Base-by-base conservation (phyloP, 2,329 filamentous ascomycete species). In the Diaporthe humulicola region DNA sequence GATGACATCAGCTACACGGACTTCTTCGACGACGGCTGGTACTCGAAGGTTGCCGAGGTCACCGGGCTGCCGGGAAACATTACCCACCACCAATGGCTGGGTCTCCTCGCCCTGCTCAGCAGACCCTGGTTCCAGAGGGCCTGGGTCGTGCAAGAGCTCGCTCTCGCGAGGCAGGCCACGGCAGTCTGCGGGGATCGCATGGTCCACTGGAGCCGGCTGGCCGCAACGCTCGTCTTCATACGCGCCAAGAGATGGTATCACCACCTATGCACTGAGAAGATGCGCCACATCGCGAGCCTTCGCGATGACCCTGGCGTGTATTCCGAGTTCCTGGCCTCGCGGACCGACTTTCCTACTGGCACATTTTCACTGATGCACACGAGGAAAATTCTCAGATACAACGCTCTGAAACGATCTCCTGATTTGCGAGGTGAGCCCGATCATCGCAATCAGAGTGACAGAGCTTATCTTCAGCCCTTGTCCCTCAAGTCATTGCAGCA, bases 191-290 rank as follows among this genome's bases (percentile, higher is more conserved):
- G 75, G 15, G 42, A 58, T 1, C 57, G 40, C 9, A 54, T 40
- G 58, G 60, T 76, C 25, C 28, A 60, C 14, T 76, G 73, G 75
- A 14, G 19, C 40, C 36, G 42, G 22, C 69, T 76, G 17, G 60
- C 73, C 48, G 30, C 28, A 15, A 58, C 66, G 15, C 38, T 76
- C 28, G 17, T n/a, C 48, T 76, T 74, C n/a, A 52, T 67, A 52
- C 45, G 36, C 52, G 30, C 40, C 28, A 74, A 70, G 57, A 40
- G 74, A 22, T 75, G 74, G 74, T 75, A 75, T 22, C 74, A 75
- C 36, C 71, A 75, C 22, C 71, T 74, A 14, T 58, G 38, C n/a
- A 75, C 74, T 33, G 60, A 75, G 9, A 75, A 75, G 71, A 74
- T 75, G 40, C 56, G 71, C 9, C 74, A 71, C 25, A 66, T 74